Conservation (phyloP, 352 stramenopile genomes). For the Globisporangium barbulae region DNA sequence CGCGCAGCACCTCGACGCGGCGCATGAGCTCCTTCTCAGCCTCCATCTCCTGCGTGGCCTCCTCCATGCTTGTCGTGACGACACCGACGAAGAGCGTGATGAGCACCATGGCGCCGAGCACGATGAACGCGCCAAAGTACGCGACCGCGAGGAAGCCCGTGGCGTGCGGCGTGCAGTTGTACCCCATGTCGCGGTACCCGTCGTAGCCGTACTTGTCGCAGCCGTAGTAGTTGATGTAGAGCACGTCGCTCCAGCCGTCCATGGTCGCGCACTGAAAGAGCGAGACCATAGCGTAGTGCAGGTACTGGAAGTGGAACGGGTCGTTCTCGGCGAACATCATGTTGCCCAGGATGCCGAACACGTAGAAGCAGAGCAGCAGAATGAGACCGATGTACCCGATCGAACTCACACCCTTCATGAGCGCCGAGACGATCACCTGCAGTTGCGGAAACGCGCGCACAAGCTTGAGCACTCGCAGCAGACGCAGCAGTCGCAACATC, state of each 20-base stretch:
- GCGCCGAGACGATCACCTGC: conserved; percentile 86
- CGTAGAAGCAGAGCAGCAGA: conserved; percentile 88
- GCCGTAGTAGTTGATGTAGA: conserved; percentile 91
- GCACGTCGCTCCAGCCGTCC: conserved; percentile 88
- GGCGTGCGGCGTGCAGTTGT: conserved; percentile 51
- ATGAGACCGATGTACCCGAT: conserved; percentile 91
- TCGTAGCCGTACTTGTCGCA: conserved; percentile 85
- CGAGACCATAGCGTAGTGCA: conserved; percentile 87
- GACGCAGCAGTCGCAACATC: conserved; percentile 75
- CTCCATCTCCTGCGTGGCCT: conserved; percentile 86
- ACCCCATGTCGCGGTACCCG: conserved; percentile 42
- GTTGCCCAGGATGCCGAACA: conserved; percentile 90
- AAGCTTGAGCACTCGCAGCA: conserved; percentile 87
- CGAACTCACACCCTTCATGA: conserved; percentile 85
- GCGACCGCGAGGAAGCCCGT: conserved; percentile 43
- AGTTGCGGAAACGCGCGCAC: conserved; percentile 84
- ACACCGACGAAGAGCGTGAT: conserved; percentile 92
- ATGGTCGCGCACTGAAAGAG: conserved; percentile 88
- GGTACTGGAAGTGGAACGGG: conserved; percentile 84
- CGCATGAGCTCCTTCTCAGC: conserved; percentile 61
- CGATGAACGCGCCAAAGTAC: conserved; percentile 84
- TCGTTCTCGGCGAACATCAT: conserved; percentile 88
- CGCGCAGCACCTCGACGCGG: conserved; percentile 56
- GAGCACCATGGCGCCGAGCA: conserved; percentile 85
- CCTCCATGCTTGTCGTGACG: conserved; percentile 89